These are phyloP conservation scores for Sarocladiaceae sp. DNA, from an alignment of 2,329 filamentous ascomycete species.

Conservation along the genomic window DNA sequence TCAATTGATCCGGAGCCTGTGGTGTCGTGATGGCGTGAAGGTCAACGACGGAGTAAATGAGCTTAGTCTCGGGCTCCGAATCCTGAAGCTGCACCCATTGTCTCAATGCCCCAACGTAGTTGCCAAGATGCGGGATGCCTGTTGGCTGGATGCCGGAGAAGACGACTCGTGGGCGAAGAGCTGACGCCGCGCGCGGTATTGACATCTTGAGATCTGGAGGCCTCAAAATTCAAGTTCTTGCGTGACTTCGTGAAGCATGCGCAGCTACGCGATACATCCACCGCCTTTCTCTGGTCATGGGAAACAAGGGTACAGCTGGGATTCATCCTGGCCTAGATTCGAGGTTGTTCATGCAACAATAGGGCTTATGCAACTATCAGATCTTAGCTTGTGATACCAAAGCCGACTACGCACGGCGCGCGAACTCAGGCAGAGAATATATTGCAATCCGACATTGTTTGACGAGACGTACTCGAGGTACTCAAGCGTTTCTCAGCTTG, in stretches of 20 bases:
- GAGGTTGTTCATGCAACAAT: background rate
- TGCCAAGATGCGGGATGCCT: conserved; percentile 86
- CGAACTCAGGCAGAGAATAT: no score
- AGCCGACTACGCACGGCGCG: no score
- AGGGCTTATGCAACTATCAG: background rate
- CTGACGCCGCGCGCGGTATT: conserved; percentile 4
- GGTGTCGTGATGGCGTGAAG: conserved; percentile 84
- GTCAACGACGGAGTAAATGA: conserved; percentile 87
- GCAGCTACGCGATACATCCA: no score
- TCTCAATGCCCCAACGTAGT: conserved; percentile 84
- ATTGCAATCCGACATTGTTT: no score
- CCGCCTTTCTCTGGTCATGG: no score
- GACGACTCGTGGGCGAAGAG: conserved; percentile 42
- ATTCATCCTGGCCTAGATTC: no score
- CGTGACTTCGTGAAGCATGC: no score
- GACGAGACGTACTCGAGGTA: no score
- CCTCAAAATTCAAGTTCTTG: no score
- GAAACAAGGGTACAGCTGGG: no score
- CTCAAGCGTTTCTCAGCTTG: no score
- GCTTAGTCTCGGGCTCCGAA: conserved; percentile 50
- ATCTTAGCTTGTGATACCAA: no score
- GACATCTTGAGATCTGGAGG: background rate
- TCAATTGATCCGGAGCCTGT: conserved; percentile 57
- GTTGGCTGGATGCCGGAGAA: conserved; percentile 98
- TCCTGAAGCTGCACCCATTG: conserved; percentile 78